Evolutionary conservation across 371 early-diverging fungal genomes (phyloP).

Genomic region (Mucor piriformis): DNA sequence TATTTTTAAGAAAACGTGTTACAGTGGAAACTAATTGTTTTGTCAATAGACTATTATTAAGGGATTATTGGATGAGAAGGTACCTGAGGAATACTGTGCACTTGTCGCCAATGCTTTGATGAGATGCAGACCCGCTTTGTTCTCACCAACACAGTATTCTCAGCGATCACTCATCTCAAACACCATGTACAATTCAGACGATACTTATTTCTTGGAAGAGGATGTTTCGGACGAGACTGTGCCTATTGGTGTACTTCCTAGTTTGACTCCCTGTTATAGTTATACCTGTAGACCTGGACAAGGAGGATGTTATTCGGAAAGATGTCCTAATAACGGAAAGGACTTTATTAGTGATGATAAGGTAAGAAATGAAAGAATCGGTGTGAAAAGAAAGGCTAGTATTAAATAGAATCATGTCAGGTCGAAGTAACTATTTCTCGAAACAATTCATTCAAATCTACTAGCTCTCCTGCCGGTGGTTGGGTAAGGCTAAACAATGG

Average conservation of each 20-base stretch:
- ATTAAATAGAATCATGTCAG: neutral
- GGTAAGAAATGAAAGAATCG: slow-evolving; percentile 1
- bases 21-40: too few relatives aligned
- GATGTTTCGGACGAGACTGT: slow-evolving; percentile 21
- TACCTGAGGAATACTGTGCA: slow-evolving; percentile 29
- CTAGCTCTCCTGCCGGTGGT: slow-evolving; percentile 22
- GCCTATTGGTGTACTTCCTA: slow-evolving; percentile 29
- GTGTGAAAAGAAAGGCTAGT: neutral
- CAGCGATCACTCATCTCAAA: slow-evolving; percentile 34
- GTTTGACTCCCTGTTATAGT: slow-evolving; percentile 32
- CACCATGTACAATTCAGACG: slow-evolving; percentile 34
- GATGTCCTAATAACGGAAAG: slow-evolving; percentile 29
- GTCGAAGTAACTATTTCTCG: slow-evolving; percentile 10
- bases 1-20: neutral
- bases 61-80: slow-evolving; percentile 20
- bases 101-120: slow-evolving; percentile 28
- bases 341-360: slow-evolving; percentile 20
- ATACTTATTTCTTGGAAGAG: slow-evolving; percentile 37
- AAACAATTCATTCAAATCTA: slow-evolving; percentile 1
- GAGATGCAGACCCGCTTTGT: slow-evolving; percentile 27
- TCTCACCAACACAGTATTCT: slow-evolving; percentile 36
- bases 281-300: slow-evolving; percentile 19
- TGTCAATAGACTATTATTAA: slow-evolving; percentile 21
- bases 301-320: slow-evolving; percentile 31
- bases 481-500: slow-evolving; percentile 8